Conservation (phyloP, 2,329 filamentous ascomycete species). For the Penicillium aurantiogriseum region DNA sequence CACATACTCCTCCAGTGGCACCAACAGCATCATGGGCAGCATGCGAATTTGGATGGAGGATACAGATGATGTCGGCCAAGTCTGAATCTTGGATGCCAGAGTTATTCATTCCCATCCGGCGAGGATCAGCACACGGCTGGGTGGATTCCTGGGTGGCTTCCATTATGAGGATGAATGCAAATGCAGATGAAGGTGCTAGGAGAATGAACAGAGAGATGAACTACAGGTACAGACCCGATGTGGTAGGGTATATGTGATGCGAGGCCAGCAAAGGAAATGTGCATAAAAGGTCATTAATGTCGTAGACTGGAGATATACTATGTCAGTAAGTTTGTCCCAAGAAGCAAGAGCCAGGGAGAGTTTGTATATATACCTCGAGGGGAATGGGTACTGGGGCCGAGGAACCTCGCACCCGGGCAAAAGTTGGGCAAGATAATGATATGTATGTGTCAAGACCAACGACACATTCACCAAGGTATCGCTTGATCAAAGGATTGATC, state of each 20-base stretch:
- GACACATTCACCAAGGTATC: constrained; percentile 4
- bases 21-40: constrained; percentile 70
- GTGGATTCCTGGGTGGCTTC: constrained; percentile 64
- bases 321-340: constrained; percentile 5
- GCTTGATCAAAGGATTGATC: no score
- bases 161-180: constrained; percentile 24
- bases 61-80: constrained; percentile 82
- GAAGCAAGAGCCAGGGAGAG: background rate
- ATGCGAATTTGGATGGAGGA: constrained; percentile 75
- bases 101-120: constrained; percentile 74
- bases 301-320: constrained; percentile 7
- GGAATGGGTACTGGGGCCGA: background rate
- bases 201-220: constrained; percentile 10
- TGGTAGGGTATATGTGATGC: constrained; percentile 27
- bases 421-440: background rate
- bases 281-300: constrained; percentile 30
- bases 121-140: constrained; percentile 76
- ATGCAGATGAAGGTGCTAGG: constrained; percentile 15
- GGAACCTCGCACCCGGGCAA: constrained; percentile 9
- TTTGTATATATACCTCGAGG: constrained; percentile 18
- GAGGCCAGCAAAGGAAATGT: constrained; percentile 16
- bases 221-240: constrained; percentile 17
- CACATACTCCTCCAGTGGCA: constrained; percentile 51
- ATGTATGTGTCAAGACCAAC: background rate
- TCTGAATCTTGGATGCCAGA: constrained; percentile 81